Evolutionary conservation across 805 yeast genomes (phyloP).

Genomic region (Wickerhamiella slavikovae): DNA sequence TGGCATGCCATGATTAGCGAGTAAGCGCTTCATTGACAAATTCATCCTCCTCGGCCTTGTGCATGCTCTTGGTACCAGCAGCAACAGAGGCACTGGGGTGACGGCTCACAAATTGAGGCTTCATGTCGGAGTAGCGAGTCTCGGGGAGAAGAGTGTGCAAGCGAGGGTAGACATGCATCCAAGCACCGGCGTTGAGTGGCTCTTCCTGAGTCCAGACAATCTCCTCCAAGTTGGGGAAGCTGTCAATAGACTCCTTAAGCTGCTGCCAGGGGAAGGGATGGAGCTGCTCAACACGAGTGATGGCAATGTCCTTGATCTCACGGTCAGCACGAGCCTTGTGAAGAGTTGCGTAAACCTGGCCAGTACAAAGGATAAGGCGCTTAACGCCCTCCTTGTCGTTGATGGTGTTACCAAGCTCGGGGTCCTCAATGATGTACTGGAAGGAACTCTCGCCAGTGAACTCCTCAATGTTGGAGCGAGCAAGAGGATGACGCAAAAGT

Average conservation of each 20-base stretch:
- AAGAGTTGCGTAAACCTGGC: constrained; percentile 89
- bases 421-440: constrained; percentile 92
- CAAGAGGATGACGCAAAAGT: constrained; percentile 91
- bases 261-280: constrained; percentile 99
- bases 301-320: constrained; percentile 66
- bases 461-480: constrained; percentile 64
- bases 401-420: constrained; percentile 60
- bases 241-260: constrained; percentile 60
- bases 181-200: constrained; percentile 92
- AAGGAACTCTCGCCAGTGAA: constrained; percentile 83
- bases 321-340: constrained; percentile 69
- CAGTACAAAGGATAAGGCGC: constrained; percentile 66
- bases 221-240: constrained; percentile 69
- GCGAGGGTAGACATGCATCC: constrained; percentile 68
- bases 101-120: constrained; percentile 83
- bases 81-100: constrained; percentile 97
- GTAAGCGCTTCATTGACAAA: constrained; percentile 59
- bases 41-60: constrained; percentile 68
- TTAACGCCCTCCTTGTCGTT: constrained; percentile 65
- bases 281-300: constrained; percentile 77
- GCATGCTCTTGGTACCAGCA: constrained; percentile 85
- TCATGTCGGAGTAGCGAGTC: constrained; percentile 40
- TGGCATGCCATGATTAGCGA: neutral
- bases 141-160: constrained; percentile 53
- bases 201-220: constrained; percentile 97